Evolutionary conservation across 768 basidiomycete genomes (phyloP).

Genomic region (Asterophora lycoperdoides): DNA sequence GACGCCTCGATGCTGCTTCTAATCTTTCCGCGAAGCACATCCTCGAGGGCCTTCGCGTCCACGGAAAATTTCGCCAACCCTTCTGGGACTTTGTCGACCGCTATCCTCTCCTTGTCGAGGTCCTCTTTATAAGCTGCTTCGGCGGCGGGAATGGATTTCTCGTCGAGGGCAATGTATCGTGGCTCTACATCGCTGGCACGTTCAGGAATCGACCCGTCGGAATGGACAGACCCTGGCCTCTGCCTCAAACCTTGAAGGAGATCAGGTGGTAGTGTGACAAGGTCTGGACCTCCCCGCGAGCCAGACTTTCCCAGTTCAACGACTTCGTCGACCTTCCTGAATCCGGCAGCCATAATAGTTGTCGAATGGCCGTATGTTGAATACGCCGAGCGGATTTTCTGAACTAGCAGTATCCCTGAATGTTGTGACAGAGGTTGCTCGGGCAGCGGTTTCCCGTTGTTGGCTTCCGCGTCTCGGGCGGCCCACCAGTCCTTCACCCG

Average conservation of each 20-base stretch:
- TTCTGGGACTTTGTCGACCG: slow-evolving; percentile 32
- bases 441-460: slow-evolving; percentile 8
- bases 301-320: slow-evolving; percentile 27
- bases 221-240: slow-evolving; percentile 2
- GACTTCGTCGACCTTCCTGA: slow-evolving; percentile 29
- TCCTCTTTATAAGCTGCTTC: slow-evolving; percentile 20
- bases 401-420: slow-evolving; percentile 29
- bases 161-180: slow-evolving; percentile 9
- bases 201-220: too few species aligned
- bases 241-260: slow-evolving; percentile 25
- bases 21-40: slow-evolving; percentile 16
- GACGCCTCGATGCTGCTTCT: neutral
- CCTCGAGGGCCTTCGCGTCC: slow-evolving; percentile 29
- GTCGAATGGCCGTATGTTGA: slow-evolving; percentile 21
- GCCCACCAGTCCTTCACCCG: slow-evolving; percentile 37
- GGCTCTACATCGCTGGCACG: neutral
- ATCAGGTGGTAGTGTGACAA: slow-evolving; percentile 32
- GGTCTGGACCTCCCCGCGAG: slow-evolving; percentile 23
- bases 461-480: slow-evolving; percentile 11
- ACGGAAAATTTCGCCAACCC: slow-evolving; percentile 31
- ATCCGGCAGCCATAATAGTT: slow-evolving; percentile 34
- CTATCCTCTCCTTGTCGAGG: slow-evolving; percentile 23
- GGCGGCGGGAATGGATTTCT: slow-evolving; percentile 11
- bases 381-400: slow-evolving; percentile 24
- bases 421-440: slow-evolving; percentile 23